A percentile compares a stretch with the other conserved stretches of the same genome.
Conservation (phyloP, 1,139 yeast species). For the Protomyces arabidopsidicola region DNA sequence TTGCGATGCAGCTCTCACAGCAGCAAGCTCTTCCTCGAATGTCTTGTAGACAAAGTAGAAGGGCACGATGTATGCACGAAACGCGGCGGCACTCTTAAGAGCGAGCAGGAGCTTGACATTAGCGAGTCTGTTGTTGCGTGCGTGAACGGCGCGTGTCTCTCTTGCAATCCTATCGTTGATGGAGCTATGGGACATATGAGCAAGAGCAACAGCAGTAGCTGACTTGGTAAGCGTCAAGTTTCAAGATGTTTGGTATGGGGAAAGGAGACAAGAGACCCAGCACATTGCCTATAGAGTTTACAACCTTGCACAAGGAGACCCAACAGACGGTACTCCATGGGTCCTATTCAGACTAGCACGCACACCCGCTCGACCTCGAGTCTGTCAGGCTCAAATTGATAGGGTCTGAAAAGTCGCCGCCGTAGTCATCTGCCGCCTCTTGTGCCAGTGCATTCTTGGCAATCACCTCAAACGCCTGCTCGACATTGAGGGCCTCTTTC, state of each 20-base stretch:
- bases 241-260: too few relatives aligned
- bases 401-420: slow-evolving; percentile 30
- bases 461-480: slow-evolving; percentile 90
- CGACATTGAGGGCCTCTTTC: slow-evolving; percentile 84
- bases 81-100: slow-evolving; percentile 65
- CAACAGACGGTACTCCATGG: too few relatives aligned
- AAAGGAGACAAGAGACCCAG: too few relatives aligned
- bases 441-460: slow-evolving; percentile 93
- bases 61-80: slow-evolving; percentile 66
- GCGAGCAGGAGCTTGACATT: slow-evolving; percentile 70
- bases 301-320: too few relatives aligned
- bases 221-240: too few relatives aligned
- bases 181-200: background rate
- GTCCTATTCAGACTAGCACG: slow-evolving; percentile 2
- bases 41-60: slow-evolving; percentile 71
- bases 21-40: slow-evolving; percentile 49
- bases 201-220: too few relatives aligned
- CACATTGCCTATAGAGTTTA: too few relatives aligned
- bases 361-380: slow-evolving; percentile 26
- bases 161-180: slow-evolving; percentile 44
- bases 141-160: slow-evolving; percentile 49
- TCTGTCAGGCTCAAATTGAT: slow-evolving; percentile 29
- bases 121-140: slow-evolving; percentile 63
- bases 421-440: slow-evolving; percentile 66
- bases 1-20: slow-evolving; percentile 34